Conservation (phyloP, 768 basidiomycete genomes). For the Suillus brevipes region DNA sequence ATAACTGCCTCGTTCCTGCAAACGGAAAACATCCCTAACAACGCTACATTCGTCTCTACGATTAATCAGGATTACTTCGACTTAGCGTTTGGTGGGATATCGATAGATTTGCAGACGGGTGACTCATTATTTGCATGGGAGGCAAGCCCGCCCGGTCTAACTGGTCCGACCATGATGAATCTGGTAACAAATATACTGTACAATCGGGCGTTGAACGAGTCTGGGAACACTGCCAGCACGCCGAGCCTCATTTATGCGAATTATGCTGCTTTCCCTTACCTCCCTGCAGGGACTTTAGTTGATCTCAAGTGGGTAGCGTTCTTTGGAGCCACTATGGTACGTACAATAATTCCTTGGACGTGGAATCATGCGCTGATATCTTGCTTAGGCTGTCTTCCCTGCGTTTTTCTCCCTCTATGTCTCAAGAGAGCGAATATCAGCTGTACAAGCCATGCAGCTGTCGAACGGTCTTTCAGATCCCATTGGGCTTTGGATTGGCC, state of each 20-base stretch:
- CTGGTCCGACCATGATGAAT: constrained; percentile 64
- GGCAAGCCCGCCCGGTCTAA: constrained; percentile 56
- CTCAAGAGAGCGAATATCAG: constrained; percentile 63
- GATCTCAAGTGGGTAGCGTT: constrained; percentile 76
- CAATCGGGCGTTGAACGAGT: constrained; percentile 57
- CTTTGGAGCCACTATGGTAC: constrained; percentile 71
- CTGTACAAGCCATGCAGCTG: constrained; percentile 79
- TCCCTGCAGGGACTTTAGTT: constrained; percentile 53
- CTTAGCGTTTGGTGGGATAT: constrained; percentile 66
- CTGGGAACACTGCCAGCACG: constrained; percentile 36
- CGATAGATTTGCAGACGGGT: constrained; percentile 51
- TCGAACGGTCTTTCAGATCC: constrained; percentile 75
- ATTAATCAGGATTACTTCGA: constrained; percentile 54
- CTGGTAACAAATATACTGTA: constrained; percentile 67
- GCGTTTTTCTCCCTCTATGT: constrained; percentile 82
- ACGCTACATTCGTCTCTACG: constrained; percentile 56
- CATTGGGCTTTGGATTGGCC: constrained; percentile 75
- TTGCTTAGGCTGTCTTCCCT: constrained; percentile 65
- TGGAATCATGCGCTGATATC: not conserved
- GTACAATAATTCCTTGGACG: constrained; percentile 10
- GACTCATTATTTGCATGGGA: constrained; percentile 71
- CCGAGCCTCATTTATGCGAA: constrained; percentile 57
- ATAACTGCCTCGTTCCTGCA: constrained; percentile 35
- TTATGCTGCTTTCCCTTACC: constrained; percentile 58
- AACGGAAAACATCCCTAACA: constrained; percentile 48